Evolutionary conservation across 495 filamentous ascomycete genomes (phyloP), one percentile per base, ranked within the genome.

Genomic region (Cryomyces minteri): DNA sequence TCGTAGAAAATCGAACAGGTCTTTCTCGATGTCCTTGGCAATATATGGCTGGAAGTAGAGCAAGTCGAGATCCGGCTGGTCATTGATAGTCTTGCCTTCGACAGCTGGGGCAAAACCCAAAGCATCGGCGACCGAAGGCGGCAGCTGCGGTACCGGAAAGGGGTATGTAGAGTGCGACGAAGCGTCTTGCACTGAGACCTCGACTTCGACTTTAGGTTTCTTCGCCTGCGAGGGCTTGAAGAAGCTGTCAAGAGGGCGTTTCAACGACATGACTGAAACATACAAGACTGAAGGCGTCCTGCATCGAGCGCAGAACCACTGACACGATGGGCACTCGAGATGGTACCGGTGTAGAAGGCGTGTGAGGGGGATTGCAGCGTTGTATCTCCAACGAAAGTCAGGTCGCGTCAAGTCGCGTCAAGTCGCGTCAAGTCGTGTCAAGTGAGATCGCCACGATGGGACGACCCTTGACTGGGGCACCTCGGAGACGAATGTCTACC

Each of bases 11-110:
- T 74, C 54, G 62, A 83, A 87, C 0, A 84, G 65, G 43, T 76
- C 62, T 10, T 61, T 65, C 6, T 69, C 61, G 10, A 72, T 62
- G 5, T 60, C 44, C 6, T 63, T 54, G 0, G 70, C 66, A 12
- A 84, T 65, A 46, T 74, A 83, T 0, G 79, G 80, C 46, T 77
- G 66, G 58, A 74, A 84, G 53, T 79, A 77, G 14, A 84, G 60
- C 0, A 84, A 59, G 54, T 82, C 74, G 0, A 84, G 69, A 51
- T 82, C 65, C 0, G 72, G 68, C 50, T 77, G 71, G 52, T 82
- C 67, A 53, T 70, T 71, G 48, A 82, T 74, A 4, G 41, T 37
- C 12, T 51, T 58, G 6, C 58, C 61, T 41, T 62, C 59, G 12
- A 57, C 51, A 18, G 62, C 56, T 29, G 68, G 68, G 10, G 56